Conservation (phyloP, 2,329 filamentous ascomycete genomes). For the Gyromitra esculenta region DNA sequence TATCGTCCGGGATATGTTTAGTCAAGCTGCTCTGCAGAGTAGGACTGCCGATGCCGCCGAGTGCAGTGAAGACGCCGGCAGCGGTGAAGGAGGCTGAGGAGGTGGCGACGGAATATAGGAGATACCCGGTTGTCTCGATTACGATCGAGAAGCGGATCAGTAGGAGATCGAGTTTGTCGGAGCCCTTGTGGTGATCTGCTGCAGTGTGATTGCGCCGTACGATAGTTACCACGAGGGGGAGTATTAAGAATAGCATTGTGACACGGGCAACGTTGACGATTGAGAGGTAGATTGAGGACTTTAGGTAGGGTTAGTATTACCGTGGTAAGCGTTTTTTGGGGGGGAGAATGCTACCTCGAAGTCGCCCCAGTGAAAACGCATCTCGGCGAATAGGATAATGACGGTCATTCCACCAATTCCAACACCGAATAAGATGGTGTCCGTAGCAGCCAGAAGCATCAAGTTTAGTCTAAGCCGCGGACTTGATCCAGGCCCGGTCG, state of each 20-base stretch:
- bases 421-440: slow-evolving; percentile 82
- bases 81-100: slow-evolving; percentile 63
- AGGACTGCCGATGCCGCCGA: slow-evolving; percentile 86
- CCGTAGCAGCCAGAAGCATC: slow-evolving; percentile 79
- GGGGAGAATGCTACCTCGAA: slow-evolving; percentile 66
- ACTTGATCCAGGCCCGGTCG: slow-evolving; percentile 72
- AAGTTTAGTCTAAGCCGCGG: slow-evolving; percentile 78
- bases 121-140: slow-evolving; percentile 78
- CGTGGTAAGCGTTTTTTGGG: background rate
- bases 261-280: slow-evolving; percentile 81
- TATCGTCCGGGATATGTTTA: slow-evolving; percentile 86
- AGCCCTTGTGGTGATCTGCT: slow-evolving; percentile 66
- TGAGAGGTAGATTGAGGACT: slow-evolving; percentile 79
- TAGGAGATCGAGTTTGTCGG: slow-evolving; percentile 78
- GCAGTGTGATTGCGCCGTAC: slow-evolving; percentile 65
- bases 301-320: slow-evolving; percentile 42
- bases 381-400: slow-evolving; percentile 82
- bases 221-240: slow-evolving; percentile 80
- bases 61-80: slow-evolving; percentile 76
- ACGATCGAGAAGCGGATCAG: slow-evolving; percentile 78
- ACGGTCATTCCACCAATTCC: slow-evolving; percentile 84
- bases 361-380: slow-evolving; percentile 82
- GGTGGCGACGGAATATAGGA: slow-evolving; percentile 76
- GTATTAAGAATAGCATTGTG: slow-evolving; percentile 74
- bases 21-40: slow-evolving; percentile 85